phyloP scores from a whole-genome alignment of 2,329 filamentous ascomycete species.

The Fusarium tuaranense region DNA sequence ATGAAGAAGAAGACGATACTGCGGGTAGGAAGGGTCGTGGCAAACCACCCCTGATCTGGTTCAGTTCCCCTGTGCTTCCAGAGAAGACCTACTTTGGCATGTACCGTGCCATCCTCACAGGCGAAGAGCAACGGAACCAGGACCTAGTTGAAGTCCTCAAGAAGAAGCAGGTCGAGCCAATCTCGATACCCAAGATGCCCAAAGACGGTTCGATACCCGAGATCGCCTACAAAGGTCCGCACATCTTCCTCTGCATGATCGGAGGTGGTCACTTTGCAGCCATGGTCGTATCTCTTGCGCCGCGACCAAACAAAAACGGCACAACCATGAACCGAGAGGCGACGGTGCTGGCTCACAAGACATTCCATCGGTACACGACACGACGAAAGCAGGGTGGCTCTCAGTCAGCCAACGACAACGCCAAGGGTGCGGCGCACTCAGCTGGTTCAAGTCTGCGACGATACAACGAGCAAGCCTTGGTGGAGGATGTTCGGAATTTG shows the following conservation, averaged over 20 bases:
- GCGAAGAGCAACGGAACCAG: constrained; percentile 72
- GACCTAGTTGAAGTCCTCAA: constrained; percentile 76
- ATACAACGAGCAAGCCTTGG: constrained; percentile 92
- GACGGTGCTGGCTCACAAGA: constrained; percentile 93
- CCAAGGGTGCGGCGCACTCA: constrained; percentile 94
- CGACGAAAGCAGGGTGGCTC: constrained; percentile 95
- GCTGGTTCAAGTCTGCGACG: constrained; percentile 90
- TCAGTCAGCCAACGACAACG: constrained; percentile 92
- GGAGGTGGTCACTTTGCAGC: constrained; percentile 97
- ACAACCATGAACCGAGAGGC: constrained; percentile 84
- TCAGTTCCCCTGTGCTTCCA: constrained; percentile 80
- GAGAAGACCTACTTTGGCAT: constrained; percentile 85
- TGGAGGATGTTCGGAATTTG: constrained; percentile 86
- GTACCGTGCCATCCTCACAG: constrained; percentile 84
- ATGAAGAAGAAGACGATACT: constrained; percentile 54
- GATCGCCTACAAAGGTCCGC: constrained; percentile 75
- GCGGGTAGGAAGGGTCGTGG: constrained; percentile 67
- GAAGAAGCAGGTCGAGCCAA: constrained; percentile 81
- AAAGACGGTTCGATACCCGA: constrained; percentile 69
- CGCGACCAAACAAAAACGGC: constrained; percentile 78
- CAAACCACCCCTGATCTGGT: constrained; percentile 86
- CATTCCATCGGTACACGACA: constrained; percentile 97
- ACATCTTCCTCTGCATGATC: constrained; percentile 98
- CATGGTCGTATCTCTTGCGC: constrained; percentile 91
- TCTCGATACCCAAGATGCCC: constrained; percentile 62